Evolutionary conservation across 2,329 filamentous ascomycete genomes (phyloP), one percentile per base, ranked within the genome.

Genomic region (Talaromyces islandicus): DNA sequence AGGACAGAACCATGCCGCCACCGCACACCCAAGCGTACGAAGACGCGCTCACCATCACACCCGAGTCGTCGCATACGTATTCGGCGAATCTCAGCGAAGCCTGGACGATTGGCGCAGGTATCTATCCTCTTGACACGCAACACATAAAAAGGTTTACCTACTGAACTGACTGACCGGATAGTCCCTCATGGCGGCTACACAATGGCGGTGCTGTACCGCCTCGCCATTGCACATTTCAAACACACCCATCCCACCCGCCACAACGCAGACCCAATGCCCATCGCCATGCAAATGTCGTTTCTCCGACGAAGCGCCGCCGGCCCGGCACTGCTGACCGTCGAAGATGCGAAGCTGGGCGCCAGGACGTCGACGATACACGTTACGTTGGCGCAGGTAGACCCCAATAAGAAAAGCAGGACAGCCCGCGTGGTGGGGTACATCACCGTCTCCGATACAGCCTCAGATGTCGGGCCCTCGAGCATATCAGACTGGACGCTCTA

Each of bases 111-210:
- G 87, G 87, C 59, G 82, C 79, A 64, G 86, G 85, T 85, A 78
- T 60, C 35, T 48, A 59, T 50, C 10, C 24, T 52, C 6, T 1
- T n/a, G n/a, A n/a, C n/a, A n/a, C n/a, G n/a, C n/a, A n/a, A n/a
- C n/a, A n/a, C n/a, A n/a, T n/a, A n/a, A n/a, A 38, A 38, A 17
- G 12, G 19, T 30, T 12, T 19, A 14, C n/a, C n/a, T n/a, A n/a
- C n/a, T 24, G 5, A 35, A 32, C 24, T 25, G 24, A 55, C 17
- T 35, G 19, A 38, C 35, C 4, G 21, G 24, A 53, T 52, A 87
- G 88, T 90, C 12, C 87, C 88, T 6, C 86, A 91, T 71, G 88
- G 88, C 57, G 88, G 88, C 60, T 88, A 87, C 66, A 83, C 89
- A 17, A 86, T 87, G 10, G 80, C 85, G 0, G 78, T 83, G 54